These are phyloP conservation scores for Pestalotiopsis sp. DNA, from an alignment of 2,329 filamentous ascomycete species.

Conservation along the genomic window DNA sequence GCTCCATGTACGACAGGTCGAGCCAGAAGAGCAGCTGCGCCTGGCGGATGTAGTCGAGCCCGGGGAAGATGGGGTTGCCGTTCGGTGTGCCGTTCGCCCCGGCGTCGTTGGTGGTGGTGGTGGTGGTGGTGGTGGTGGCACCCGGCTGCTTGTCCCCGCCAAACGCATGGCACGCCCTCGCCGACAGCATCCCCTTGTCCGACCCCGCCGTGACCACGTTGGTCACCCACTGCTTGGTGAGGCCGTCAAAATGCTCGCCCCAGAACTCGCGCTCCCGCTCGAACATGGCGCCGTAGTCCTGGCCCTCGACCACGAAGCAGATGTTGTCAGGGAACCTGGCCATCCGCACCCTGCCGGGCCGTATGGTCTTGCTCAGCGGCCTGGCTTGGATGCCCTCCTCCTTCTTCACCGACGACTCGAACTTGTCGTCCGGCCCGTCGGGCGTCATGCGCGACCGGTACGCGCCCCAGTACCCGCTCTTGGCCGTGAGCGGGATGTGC, in stretches of 20 bases:
- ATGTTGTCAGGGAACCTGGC: conserved; percentile 3
- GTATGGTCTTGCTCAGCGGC: background rate
- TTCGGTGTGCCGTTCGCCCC: background rate
- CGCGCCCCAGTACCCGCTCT: background rate
- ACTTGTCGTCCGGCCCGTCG: background rate
- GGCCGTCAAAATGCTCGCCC: background rate
- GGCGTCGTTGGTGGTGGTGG: background rate
- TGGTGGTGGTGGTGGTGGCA: background rate
- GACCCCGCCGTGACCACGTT: background rate
- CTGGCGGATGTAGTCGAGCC: background rate
- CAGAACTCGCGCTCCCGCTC: background rate
- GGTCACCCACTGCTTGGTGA: conserved; percentile 1
- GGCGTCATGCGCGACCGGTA: background rate
- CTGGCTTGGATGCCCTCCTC: background rate
- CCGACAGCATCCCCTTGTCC: background rate
- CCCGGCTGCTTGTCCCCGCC: background rate
- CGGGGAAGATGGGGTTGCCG: background rate
- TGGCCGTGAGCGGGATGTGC: background rate
- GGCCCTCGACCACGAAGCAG: conserved; percentile 8
- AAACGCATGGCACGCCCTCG: background rate
- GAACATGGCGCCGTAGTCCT: conserved; percentile 1
- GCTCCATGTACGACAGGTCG: conserved; percentile 3
- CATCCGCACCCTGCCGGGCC: background rate
- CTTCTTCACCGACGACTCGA: background rate
- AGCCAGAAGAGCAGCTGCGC: background rate